Base-by-base conservation (phyloP, 1,284 basidiomycete genomes). In the Ganoderma resinaceum region DNA sequence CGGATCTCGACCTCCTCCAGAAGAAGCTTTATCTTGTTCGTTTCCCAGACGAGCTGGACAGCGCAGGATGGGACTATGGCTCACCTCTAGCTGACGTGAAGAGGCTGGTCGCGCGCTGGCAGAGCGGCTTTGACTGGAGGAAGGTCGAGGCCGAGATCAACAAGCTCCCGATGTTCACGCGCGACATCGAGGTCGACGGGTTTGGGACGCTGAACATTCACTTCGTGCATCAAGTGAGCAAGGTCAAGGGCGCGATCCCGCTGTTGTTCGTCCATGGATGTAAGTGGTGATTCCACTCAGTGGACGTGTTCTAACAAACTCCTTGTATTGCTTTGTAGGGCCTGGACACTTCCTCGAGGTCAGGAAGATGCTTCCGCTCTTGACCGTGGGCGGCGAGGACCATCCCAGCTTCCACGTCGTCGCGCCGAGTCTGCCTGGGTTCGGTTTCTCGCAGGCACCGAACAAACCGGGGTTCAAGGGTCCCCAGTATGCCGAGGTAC, bases 181-280 rank as follows among this genome's bases (percentile, higher is more conserved):
- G 73, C 75, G 79, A 83, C 59, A 81, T 87, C 62, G 76, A 78
- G 1, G 81, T 87, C 2, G 83, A 84, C 0, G 83, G 80, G 0
- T 80, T 80, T 70, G 84, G 82, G 12, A 73, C 73, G 38, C 73
- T 87, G 66, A 83, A 82, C 62, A 76, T 87, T 3, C 85, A 88
- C 70, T 87, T 85, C 67, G 80, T 87, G 12, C 84, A 88, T 75
- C 79, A 84, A 77, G 77, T 76, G 71, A 86, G 86, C 71, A 63
- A 67, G 20, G 72, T 78, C 5, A 74, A 76, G 62, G 75, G 76
- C 29, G 85, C 86, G 0, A 82, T 88, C 35, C 86, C 86, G 6
- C 72, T 88, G 29, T 72, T 87, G 12, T 87, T 87, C 68, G 81
- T 86, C 12, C 86, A 88, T 73, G 86, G 86, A 29, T 87, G 86